Percentiles rank a stretch among this genome's conserved stretches.
phyloP scores from a whole-genome alignment of 495 filamentous ascomycete species.

The Xylaria grammica region DNA sequence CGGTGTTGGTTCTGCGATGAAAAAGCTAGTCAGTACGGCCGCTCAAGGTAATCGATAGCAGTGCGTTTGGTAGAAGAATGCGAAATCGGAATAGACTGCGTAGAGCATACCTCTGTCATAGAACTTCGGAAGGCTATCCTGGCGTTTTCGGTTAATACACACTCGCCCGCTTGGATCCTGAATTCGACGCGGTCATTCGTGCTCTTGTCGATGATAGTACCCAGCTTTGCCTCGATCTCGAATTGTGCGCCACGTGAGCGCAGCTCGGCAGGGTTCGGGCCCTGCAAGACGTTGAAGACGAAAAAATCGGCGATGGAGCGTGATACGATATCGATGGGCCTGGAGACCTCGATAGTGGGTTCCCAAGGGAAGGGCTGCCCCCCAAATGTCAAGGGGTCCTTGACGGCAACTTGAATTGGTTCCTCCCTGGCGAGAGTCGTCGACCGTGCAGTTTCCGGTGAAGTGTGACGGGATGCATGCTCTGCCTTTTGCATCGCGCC shows the following conservation, averaged over 20 bases:
- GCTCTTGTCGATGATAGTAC: slow-evolving; percentile 73
- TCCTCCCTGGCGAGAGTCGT: slow-evolving; percentile 33
- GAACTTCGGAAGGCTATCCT: slow-evolving; percentile 72
- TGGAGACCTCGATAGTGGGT: slow-evolving; percentile 66
- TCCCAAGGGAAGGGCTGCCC: slow-evolving; percentile 67
- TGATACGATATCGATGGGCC: slow-evolving; percentile 70
- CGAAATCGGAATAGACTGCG: slow-evolving; percentile 1
- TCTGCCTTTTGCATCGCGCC: slow-evolving; percentile 37
- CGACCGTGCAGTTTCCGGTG: slow-evolving; percentile 50
- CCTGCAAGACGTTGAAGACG: slow-evolving; percentile 67
- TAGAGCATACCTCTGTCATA: slow-evolving; percentile 77
- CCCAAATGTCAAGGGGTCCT: slow-evolving; percentile 29
- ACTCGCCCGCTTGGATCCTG: slow-evolving; percentile 66
- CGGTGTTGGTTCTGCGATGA: slow-evolving; percentile 74
- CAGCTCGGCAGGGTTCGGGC: slow-evolving; percentile 60
- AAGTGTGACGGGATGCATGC: slow-evolving; percentile 51
- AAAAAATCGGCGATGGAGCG: slow-evolving; percentile 76
- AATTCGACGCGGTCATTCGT: slow-evolving; percentile 69
- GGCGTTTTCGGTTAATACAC: slow-evolving; percentile 60
- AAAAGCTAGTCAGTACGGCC: slow-evolving; percentile 11
- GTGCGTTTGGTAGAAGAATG: not conserved
- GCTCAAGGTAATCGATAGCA: not conserved
- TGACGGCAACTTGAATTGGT: slow-evolving; percentile 12
- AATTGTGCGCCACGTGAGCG: slow-evolving; percentile 67
- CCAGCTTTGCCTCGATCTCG: slow-evolving; percentile 92